Evolutionary conservation across 1,284 basidiomycete species (phyloP), one percentile per base, ranked within the genome.

Genomic region (Schizophyllum amplum): DNA sequence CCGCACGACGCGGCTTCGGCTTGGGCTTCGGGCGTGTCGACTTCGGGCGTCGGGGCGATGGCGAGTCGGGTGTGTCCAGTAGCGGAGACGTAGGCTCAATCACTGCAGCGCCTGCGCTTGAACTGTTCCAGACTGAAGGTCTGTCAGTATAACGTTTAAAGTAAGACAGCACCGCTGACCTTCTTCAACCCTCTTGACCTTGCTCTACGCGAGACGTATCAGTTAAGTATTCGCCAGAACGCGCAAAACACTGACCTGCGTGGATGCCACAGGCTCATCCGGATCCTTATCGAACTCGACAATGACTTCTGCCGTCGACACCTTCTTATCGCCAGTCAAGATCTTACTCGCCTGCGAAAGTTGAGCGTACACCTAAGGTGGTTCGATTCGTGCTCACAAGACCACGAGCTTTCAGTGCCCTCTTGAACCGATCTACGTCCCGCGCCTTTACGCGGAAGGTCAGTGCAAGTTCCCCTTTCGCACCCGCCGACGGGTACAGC

Each of bases 331-430:
- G 52, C 52, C 51, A 21, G 52, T 50, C 5, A 7, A 52, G 24
- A 46, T 42, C 20, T 21, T 1, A 24, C 53, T 55, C 49, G 15
- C 47, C 54, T 47, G 24, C 22, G 23, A 42, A 23, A 26, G 50
- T 22, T 9, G 52, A 27, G 47, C n/a, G 50, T 60, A 24, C 20
- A 56, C 54, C 33, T 55, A 56, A 24, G 49, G 51, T 25, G 55
- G 24, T n/a, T 24, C 23, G 47, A n/a, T 23, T 2, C 42, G 13
- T 20, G 60, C 64, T 56, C 48, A 82, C 82, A 65, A 83, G 62
- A 51, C 71, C 71, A 52, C 81, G 70, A 55, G 66, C 65, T 51
- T 69, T 70, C 47, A 81, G 60, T 11, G 71, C 68, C 33, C 70
- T 65, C 58, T 70, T 63, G 56, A 83, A 80, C 53, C 68, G 69